Evolutionary conservation across 805 yeast species (phyloP), one percentile per base, ranked within the genome.

Genomic region (Wickerhamiella alocasiicola): DNA sequence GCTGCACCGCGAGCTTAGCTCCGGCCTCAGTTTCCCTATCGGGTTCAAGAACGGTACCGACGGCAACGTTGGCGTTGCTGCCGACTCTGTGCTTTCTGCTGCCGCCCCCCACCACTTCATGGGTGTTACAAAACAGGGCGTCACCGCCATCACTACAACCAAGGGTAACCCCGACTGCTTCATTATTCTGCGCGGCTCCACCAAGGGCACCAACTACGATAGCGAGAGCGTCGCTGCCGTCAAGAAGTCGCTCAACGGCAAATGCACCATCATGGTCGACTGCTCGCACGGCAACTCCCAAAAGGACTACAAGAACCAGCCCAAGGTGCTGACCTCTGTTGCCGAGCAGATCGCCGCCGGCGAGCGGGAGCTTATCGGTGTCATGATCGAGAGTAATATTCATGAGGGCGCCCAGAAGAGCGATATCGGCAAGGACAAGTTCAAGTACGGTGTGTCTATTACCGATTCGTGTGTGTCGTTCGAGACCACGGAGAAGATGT

Each of bases 21-120:
- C 96, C 6, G 98, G 98, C 41, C 70, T 91, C 46, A 82, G 95
- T n/a, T 88, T 88, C 88, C 98, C 98, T 44, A 77, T 88, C 44
- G 98, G 98, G 38, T 88, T 88, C 80, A 88, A 88, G 67, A 88
- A 88, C 61, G 98, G 97, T 63, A 88, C 98, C 31, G 98, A 88
- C 61, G 98, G 98, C 58, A 71, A 91, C 38, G 67, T 88, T 47
- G 80, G 76, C 44, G 96, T 88, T 47, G 95, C 98, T 9, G 68
- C 91, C 38, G 98, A 87, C 60, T 97, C 98, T 30, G 81, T 83
- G 52, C 72, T 78, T 60, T 91, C 98, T 35, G 94, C 98, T 32
- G 70, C 88, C 29, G 78, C 78, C 57, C 74, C 93, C 36, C 98
- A 88, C 60, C 96, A 87, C 64, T 88, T 88, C 70, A 73, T 88